A percentile compares a stretch with the other conserved stretches of the same genome.
Conservation (phyloP, 306 rosid genomes). For the Acacia melanoxylon region DNA sequence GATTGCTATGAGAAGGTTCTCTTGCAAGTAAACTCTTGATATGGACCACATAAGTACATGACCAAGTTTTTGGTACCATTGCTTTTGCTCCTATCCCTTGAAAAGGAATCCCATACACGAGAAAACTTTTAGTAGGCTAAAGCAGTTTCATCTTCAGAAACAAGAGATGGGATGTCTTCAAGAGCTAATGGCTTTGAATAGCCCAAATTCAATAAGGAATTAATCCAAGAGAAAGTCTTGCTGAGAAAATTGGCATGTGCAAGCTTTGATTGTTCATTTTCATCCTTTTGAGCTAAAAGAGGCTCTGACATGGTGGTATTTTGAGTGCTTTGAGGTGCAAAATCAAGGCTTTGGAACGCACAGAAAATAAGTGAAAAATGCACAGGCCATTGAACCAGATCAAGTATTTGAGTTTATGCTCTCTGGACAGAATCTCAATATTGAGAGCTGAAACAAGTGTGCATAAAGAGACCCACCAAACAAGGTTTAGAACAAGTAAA, state of each 20-base stretch:
- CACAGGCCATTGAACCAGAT: slow-evolving; percentile 43
- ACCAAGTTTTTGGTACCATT: slow-evolving; percentile 42
- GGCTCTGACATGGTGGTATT: slow-evolving; percentile 49
- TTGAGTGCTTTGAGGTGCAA: slow-evolving; percentile 16
- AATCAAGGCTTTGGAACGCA: slow-evolving; percentile 44
- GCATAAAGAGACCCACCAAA: slow-evolving; percentile 62
- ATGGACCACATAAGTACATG: slow-evolving; percentile 51
- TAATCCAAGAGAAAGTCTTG: slow-evolving; percentile 69
- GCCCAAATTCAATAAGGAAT: slow-evolving; percentile 57
- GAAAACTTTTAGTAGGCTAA: slow-evolving; percentile 49
- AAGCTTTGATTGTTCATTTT: slow-evolving; percentile 32
- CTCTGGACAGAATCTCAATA: slow-evolving; percentile 39
- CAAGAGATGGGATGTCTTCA: slow-evolving; percentile 65
- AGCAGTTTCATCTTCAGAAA: slow-evolving; percentile 63
- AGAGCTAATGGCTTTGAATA: slow-evolving; percentile 52
- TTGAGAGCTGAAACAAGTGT: slow-evolving; percentile 44
- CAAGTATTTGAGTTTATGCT: slow-evolving; percentile 36
- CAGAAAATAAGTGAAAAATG: slow-evolving; percentile 51
- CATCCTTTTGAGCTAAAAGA: slow-evolving; percentile 35
- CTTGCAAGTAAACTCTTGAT: slow-evolving; percentile 48
- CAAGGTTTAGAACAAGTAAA: slow-evolving; percentile 45
- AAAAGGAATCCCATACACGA: slow-evolving; percentile 50
- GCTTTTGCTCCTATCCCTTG: slow-evolving; percentile 29
- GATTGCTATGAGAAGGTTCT: slow-evolving; percentile 52
- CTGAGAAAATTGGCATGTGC: slow-evolving; percentile 38